Evolutionary conservation across 2,329 filamentous ascomycete species (phyloP), one percentile per base, ranked within the genome.

Genomic region (Aspergillus sojae): DNA sequence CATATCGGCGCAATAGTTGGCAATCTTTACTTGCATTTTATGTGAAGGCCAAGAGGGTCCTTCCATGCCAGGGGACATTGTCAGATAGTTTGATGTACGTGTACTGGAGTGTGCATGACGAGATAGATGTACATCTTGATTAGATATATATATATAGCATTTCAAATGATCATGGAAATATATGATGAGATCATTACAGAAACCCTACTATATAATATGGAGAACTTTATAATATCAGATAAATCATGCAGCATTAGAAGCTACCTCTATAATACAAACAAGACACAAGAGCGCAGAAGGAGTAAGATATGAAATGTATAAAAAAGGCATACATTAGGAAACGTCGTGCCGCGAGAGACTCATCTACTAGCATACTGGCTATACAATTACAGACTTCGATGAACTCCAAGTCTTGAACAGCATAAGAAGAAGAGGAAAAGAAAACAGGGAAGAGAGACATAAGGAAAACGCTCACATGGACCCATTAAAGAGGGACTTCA

Each of bases 401-500:
- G 46, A 21, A 32, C 4, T 52, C 46, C 39, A 46, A n/a, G 28
- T 52, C 57, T 39, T 57, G 26, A 48, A 65, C 32, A 54, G 54
- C 48, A 69, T 32, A 65, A 66, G 63, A 68, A 70, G 66, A 71
- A 54, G 39, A 56, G 28, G 34, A 57, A 23, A 48, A 26, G 5
- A n/a, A 61, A 67, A 59, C 21, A 61, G 28, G n/a, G 65, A 64
- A 62, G 61, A 43, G 60, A 53, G 65, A 67, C 58, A 62, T 58
- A 39, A 64, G 46, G 30, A 64, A 58, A 64, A 60, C 50, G 62
- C 66, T 39, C 45, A 36, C 53, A 26, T 55, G 32, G 52, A 30
- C 46, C 21, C 48, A 64, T 69, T 67, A 76, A 56, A 77, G 70
- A 36, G 75, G 73, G 19, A 77, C 73, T 67, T 77, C 74, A 34